phyloP scores from a whole-genome alignment of 2,329 filamentous ascomycete genomes.

The Chaetothyriales sp. region DNA sequence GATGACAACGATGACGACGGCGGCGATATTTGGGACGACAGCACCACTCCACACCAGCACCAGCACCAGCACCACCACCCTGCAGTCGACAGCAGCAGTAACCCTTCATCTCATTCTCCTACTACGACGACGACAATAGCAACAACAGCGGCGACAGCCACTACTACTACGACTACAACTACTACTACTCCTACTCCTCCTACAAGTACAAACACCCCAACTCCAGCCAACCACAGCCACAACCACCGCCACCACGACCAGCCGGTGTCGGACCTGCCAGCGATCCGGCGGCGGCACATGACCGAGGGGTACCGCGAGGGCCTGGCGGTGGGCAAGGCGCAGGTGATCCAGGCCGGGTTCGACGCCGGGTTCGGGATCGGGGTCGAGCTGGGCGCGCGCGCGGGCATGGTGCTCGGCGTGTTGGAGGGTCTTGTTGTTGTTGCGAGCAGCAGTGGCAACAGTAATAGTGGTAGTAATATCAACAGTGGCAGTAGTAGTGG shows the following conservation, averaged over 20 bases:
- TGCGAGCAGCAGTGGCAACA: neutral
- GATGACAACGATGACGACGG: conserved; percentile 1
- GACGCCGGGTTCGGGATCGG: conserved; percentile 81
- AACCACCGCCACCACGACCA: neutral
- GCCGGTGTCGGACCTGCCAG: conserved; percentile 51
- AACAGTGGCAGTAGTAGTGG: neutral
- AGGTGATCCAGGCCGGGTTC: conserved; percentile 71
- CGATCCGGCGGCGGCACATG: conserved; percentile 59
- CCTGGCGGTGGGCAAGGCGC: conserved; percentile 57
- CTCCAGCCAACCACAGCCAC: neutral
- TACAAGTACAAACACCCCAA: too few relatives aligned
- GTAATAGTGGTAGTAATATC: neutral
- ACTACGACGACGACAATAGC: conserved; percentile 4
- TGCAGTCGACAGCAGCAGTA: too few relatives aligned
- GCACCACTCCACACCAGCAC: neutral
- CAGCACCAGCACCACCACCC: too few relatives aligned
- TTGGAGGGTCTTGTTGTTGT: conserved; percentile 55
- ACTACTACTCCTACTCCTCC: neutral
- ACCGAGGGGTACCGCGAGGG: conserved; percentile 88
- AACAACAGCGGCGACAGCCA: conserved; percentile 10
- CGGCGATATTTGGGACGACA: conserved; percentile 11
- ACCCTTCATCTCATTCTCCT: too few relatives aligned
- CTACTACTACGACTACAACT: neutral
- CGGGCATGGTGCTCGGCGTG: conserved; percentile 60
- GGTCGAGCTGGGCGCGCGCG: conserved; percentile 58